Percentiles rank a stretch among this genome's conserved stretches.
Evolutionary conservation across 352 stramenopile species (phyloP).

Genomic region (Thraustochytrium sp.): DNA sequence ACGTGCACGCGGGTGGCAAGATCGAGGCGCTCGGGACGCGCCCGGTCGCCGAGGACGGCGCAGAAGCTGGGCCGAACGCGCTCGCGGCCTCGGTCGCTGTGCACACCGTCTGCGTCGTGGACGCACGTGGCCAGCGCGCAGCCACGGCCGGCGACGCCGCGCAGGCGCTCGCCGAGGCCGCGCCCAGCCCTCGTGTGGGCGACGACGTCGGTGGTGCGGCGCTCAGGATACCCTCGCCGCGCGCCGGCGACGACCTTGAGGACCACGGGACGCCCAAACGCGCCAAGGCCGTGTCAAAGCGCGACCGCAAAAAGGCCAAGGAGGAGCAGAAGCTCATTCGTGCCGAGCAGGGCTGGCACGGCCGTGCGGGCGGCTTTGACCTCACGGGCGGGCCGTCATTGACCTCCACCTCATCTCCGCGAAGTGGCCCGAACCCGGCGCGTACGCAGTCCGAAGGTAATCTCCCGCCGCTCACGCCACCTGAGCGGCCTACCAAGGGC

Average conservation of each 20-base stretch:
- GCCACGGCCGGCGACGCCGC: neutral
- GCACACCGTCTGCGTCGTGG: constrained; percentile 86
- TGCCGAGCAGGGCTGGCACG: constrained; percentile 67
- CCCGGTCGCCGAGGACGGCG: constrained; percentile 36
- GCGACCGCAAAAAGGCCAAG: constrained; percentile 64
- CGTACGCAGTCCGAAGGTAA: neutral
- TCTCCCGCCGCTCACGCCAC: neutral
- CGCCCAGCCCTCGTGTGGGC: neutral
- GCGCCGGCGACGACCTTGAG: neutral
- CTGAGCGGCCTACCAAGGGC: neutral
- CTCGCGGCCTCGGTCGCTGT: constrained; percentile 62
- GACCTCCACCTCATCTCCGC: neutral
- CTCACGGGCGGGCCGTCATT: too few relatives aligned
- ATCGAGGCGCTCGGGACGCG: constrained; percentile 83
- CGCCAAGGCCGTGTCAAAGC: constrained; percentile 60
- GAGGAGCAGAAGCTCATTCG: constrained; percentile 58
- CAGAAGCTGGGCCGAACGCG: neutral
- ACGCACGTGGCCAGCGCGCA: constrained; percentile 75
- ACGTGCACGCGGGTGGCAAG: constrained; percentile 88
- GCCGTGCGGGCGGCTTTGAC: constrained; percentile 65
- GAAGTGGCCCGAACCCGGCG: neutral
- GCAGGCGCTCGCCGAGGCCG: neutral
- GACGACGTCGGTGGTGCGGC: neutral
- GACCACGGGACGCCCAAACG: constrained; percentile 61
- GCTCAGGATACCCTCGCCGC: neutral